Base-by-base conservation (phyloP, 257 asterid genomes). In the Thymus quinquecostatus region DNA sequence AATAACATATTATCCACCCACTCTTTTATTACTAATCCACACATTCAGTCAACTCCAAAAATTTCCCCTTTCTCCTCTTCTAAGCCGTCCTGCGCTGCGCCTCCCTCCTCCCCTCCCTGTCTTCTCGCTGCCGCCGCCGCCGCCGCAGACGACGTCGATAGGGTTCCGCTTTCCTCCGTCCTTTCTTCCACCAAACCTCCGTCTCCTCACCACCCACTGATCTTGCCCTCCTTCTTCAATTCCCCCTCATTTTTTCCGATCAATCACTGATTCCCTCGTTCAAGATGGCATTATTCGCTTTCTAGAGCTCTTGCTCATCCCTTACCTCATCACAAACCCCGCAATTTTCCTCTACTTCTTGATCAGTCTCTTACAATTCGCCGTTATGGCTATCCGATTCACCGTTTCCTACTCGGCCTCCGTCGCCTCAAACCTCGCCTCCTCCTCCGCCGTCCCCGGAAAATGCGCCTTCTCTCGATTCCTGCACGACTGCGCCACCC, bases 361-460 rank as follows among this genome's bases (percentile, higher is more conserved):
- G 4, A 10, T 89, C 75, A 32, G 74, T 47, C 28, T 82, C 10
- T 65, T 86, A 72, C 88, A 81, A 78, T 81, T 85, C 38, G 73
- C 29, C 1, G 3, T 70, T n/a, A 89, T 92, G 98, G 98, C 98
- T 69, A 77, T 89, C 68, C 84, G 93, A 43, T 85, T 82, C 67
- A 89, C 96, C 63, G 90, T 86, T 47, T 34, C 84, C 61, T 87
- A 81, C 76, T 84, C 95, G 74, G 96, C 95, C 75, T 75, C 84
- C 68, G 3, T 87, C 9, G 96, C 93, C 54, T 82, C 89, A 65
- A 92, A 79, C 60, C 57, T 89, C 29, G 83, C 85, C 10, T 84
- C 83, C 8, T 75, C 84, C 38, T 74, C 90, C 66, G 83, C 86
- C 60, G 54, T 85, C 60, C 54, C 82, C 29, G 85, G 82, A 6